Base-by-base conservation (phyloP, 139 green algal species). In the Chlamydomonas sp. region DNA sequence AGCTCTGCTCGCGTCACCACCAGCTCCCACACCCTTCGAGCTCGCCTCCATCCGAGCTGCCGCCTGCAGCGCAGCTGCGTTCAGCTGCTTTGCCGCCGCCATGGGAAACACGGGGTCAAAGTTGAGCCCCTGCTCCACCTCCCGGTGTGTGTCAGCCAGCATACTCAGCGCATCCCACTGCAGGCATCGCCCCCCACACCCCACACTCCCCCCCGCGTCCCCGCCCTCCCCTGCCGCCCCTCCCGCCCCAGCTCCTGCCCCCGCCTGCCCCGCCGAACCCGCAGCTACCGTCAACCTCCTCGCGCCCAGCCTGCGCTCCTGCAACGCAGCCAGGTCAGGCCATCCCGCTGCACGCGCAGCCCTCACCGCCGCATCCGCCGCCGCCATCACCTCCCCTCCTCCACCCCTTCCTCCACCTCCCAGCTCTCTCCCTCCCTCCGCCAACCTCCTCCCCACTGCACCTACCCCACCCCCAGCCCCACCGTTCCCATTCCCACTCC, bases 41-140 rank as follows among this genome's bases (percentile, higher is more conserved):
- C 64, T 59, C 1, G 58, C 81, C 17, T 31, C 59, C 57, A 16
- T 20, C 16, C 7, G 0, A 6, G 69, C 80, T 6, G 64, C 64
- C 0, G n/a, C 31, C 9, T 64, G 57, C 2, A 87, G 73, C 61
- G 83, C 83, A 6, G 62, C 83, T 16, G 4, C 7, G 63, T 87
- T 87, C 5, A 87, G 62, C 4, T 87, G 4, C 9, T 15, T n/a
- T 0, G 83, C 83, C 1, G n/a, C 18, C 7, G 71, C 62, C 73
- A 80, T 68, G 3, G 83, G 83, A 17, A 81, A 87, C 31, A 87
- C 75, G 0, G 73, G 83, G 6, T 87, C 83, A 16, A 87, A 87
- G 59, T 87, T 73, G 15, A 87, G 83, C 57, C 9, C 49, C 83
- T 87, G 83, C 58, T 80, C 59, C 61, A 87, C 62, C 31, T 87